These are phyloP conservation scores for Fusarium sp. DNA, from an alignment of 2,329 filamentous ascomycete species.

Conservation along the genomic window DNA sequence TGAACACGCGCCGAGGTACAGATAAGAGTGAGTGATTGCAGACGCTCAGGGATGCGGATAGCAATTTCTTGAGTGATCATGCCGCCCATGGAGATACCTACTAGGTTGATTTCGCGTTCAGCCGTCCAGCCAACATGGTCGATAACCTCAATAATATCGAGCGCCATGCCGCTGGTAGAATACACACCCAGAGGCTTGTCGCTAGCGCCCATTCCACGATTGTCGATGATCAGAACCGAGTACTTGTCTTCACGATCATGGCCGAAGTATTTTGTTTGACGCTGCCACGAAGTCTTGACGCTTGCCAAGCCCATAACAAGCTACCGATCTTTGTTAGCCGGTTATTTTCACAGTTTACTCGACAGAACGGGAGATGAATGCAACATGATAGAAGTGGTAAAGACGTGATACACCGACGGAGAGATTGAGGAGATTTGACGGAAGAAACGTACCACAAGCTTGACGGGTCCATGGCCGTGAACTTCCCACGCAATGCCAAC, in stretches of 20 bases:
- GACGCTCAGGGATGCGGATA: slow-evolving; percentile 62
- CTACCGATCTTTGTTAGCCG: slow-evolving; percentile 56
- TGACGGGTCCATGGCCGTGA: slow-evolving; percentile 78
- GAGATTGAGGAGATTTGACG: slow-evolving; percentile 21
- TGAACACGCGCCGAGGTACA: slow-evolving; percentile 72
- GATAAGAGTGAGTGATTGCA: slow-evolving; percentile 69
- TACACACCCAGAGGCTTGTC: slow-evolving; percentile 83
- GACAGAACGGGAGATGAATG: background rate
- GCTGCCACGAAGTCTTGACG: slow-evolving; percentile 78
- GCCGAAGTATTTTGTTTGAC: slow-evolving; percentile 85
- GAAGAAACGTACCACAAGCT: slow-evolving; percentile 74
- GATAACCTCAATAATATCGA: slow-evolving; percentile 77
- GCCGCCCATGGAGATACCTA: slow-evolving; percentile 87
- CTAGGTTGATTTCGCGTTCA: slow-evolving; percentile 69
- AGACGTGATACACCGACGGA: slow-evolving; percentile 13
- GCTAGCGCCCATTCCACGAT: slow-evolving; percentile 84
- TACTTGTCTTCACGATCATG: slow-evolving; percentile 76
- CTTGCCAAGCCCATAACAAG: slow-evolving; percentile 85
- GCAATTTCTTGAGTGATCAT: slow-evolving; percentile 92
- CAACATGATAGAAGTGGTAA: background rate
- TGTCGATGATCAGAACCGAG: slow-evolving; percentile 82
- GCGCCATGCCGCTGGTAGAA: slow-evolving; percentile 86
- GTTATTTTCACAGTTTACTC: background rate
- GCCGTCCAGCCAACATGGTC: slow-evolving; percentile 76
- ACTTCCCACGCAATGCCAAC: slow-evolving; percentile 83